Evolutionary conservation across 2,329 filamentous ascomycete species (phyloP).

Genomic region (Calonectria naviculata): DNA sequence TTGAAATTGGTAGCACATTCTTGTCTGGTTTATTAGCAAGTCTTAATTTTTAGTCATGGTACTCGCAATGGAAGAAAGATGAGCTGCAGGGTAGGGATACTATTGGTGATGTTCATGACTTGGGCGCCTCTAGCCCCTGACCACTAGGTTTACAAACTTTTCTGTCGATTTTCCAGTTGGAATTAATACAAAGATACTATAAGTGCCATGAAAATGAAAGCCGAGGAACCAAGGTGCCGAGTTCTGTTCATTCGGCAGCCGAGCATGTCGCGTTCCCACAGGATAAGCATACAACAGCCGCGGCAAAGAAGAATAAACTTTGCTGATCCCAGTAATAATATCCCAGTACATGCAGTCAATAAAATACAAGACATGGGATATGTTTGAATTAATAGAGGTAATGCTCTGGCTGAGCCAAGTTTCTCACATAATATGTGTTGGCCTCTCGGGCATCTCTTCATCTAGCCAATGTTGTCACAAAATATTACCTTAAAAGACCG

Average conservation of each 20-base stretch:
- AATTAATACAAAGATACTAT: not conserved
- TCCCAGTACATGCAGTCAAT: slow-evolving; percentile 1
- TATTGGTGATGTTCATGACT: not conserved
- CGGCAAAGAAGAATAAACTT: slow-evolving; percentile 5
- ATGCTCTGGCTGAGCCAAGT: not conserved
- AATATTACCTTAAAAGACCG: not conserved
- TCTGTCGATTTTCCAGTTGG: not conserved
- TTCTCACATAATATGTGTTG: slow-evolving; percentile 5
- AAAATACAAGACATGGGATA: not conserved
- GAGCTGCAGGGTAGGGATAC: not conserved
- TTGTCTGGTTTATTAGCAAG: slow-evolving; percentile 2
- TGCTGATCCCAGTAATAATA: not conserved
- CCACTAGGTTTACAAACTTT: not conserved
- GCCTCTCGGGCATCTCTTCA: not conserved
- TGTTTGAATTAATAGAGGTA: not conserved
- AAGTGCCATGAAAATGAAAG: not conserved
- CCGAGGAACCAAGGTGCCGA: not conserved
- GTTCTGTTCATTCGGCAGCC: not conserved
- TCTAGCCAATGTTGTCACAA: not conserved
- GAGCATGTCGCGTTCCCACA: not conserved
- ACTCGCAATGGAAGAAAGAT: slow-evolving; percentile 4
- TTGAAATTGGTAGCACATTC: not conserved
- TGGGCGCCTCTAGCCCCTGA: not conserved
- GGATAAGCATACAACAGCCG: not conserved
- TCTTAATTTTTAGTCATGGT: not conserved